Percentiles rank a stretch among this genome's conserved stretches.
Conservation (phyloP, 495 filamentous ascomycete species). For the Thozetella sp. region DNA sequence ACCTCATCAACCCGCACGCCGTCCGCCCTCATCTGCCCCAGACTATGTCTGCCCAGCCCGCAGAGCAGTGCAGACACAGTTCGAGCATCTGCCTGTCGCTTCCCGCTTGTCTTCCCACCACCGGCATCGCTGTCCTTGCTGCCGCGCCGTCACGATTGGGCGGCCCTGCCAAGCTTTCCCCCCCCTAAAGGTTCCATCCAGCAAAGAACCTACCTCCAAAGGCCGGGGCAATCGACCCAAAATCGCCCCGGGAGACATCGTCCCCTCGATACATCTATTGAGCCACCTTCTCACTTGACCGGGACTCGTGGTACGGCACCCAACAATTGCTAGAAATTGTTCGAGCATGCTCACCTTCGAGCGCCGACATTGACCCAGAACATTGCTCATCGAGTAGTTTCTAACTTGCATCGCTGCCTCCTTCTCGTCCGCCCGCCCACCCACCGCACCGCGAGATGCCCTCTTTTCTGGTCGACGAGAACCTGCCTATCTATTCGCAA, state of each 20-base stretch:
- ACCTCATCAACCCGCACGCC: not conserved
- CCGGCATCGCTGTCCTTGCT: not conserved
- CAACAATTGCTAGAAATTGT: not conserved
- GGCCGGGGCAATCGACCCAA: no score
- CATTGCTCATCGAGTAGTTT: slow-evolving; percentile 10
- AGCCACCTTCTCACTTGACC: no score
- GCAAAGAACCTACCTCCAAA: no score
- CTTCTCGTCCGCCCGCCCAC: no score
- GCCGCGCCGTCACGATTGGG: slow-evolving; percentile 5
- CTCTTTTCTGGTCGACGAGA: slow-evolving; percentile 56
- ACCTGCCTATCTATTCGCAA: slow-evolving; percentile 44
- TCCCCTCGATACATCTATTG: no score
- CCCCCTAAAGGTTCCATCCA: slow-evolving; percentile 5
- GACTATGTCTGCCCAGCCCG: not conserved
- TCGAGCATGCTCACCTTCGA: slow-evolving; percentile 21
- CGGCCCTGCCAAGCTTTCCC: slow-evolving; percentile 10
- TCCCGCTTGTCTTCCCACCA: not conserved
- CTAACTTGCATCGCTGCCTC: slow-evolving; percentile 7
- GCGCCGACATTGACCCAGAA: slow-evolving; percentile 8
- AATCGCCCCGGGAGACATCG: no score
- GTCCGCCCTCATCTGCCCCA: not conserved
- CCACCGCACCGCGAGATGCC: slow-evolving; percentile 53
- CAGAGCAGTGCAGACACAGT: not conserved
- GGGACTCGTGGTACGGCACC: no score
- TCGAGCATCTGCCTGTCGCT: not conserved